phyloP scores from a whole-genome alignment of 1,139 yeast species.

The Hansenula lynferdii region DNA sequence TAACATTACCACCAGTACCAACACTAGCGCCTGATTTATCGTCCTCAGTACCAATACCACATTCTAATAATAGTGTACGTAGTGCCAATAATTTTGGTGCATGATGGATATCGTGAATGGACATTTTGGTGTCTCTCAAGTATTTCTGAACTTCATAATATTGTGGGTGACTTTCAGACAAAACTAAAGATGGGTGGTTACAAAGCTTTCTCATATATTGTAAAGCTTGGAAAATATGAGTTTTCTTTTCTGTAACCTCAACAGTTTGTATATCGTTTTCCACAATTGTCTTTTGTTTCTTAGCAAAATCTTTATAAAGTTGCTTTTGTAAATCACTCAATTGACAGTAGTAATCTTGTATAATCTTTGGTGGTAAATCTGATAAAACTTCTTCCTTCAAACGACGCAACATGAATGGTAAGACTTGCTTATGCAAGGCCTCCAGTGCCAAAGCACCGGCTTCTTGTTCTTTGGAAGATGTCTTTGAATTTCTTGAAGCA shows the following conservation, averaged over 20 bases:
- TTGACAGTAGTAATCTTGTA: constrained; percentile 97
- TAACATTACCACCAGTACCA: constrained; percentile 56
- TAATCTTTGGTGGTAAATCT: constrained; percentile 96
- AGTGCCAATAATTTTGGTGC: constrained; percentile 89
- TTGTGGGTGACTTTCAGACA: constrained; percentile 83
- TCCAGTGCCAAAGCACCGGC: constrained; percentile 96
- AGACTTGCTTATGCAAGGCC: constrained; percentile 91
- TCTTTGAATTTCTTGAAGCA: constrained; percentile 85
- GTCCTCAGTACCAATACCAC: constrained; percentile 83
- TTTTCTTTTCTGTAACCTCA: constrained; percentile 50
- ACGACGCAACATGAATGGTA: constrained; percentile 94
- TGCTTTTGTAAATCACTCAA: constrained; percentile 85
- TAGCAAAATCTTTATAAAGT: constrained; percentile 87
- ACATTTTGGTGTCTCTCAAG: constrained; percentile 53
- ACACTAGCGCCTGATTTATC: constrained; percentile 33
- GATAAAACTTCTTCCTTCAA: constrained; percentile 94
- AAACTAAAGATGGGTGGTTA: constrained; percentile 94
- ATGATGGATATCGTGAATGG: constrained; percentile 68
- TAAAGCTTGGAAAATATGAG: constrained; percentile 95
- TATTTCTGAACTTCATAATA: constrained; percentile 57
- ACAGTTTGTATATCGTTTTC: constrained; percentile 53
- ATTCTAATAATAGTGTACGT: constrained; percentile 76
- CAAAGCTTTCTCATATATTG: constrained; percentile 97
- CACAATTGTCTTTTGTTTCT: constrained; percentile 72
- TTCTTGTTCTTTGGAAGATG: constrained; percentile 93